Conservation (phyloP, 805 yeast genomes). For the Saturnispora kantuleensis region DNA sequence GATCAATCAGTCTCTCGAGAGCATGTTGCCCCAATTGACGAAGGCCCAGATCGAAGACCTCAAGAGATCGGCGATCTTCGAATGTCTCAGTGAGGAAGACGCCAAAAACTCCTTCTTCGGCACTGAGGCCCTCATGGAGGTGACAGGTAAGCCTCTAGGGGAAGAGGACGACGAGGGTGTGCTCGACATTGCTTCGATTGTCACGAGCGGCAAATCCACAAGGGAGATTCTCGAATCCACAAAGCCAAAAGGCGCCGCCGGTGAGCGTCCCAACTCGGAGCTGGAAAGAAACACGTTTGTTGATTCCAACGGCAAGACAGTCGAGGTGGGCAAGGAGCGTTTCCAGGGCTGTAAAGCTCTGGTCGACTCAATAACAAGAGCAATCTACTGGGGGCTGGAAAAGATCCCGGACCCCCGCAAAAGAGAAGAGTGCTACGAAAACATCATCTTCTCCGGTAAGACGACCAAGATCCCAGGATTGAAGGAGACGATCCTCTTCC, state of each 20-base stretch:
- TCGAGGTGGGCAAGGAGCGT: slow-evolving; percentile 82
- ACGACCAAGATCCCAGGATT: slow-evolving; percentile 70
- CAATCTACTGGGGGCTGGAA: slow-evolving; percentile 43
- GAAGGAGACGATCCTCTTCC: slow-evolving; percentile 53
- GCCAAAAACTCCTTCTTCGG: slow-evolving; percentile 54
- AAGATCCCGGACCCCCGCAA: slow-evolving; percentile 52
- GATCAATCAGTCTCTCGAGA: slow-evolving; percentile 46
- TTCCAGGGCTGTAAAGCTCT: slow-evolving; percentile 68
- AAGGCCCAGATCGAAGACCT: slow-evolving; percentile 58
- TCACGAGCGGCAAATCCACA: slow-evolving; percentile 60
- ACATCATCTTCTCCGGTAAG: slow-evolving; percentile 70
- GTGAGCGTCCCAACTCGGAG: slow-evolving; percentile 46
- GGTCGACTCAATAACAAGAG: slow-evolving; percentile 42
- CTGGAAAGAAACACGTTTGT: slow-evolving; percentile 61
- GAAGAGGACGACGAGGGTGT: slow-evolving; percentile 47
- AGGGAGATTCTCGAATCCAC: slow-evolving; percentile 33
- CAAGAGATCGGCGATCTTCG: slow-evolving; percentile 67
- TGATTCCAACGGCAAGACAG: slow-evolving; percentile 44
- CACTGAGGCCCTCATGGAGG: slow-evolving; percentile 33
- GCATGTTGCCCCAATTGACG: slow-evolving; percentile 48
- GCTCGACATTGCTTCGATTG: slow-evolving; percentile 82
- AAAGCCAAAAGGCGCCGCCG: slow-evolving; percentile 14
- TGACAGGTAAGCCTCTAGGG: slow-evolving; percentile 1
- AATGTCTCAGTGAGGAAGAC: slow-evolving; percentile 64
- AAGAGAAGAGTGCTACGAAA: slow-evolving; percentile 79